Evolutionary conservation across 2,329 filamentous ascomycete species (phyloP).

Genomic region (Metarhizium album): DNA sequence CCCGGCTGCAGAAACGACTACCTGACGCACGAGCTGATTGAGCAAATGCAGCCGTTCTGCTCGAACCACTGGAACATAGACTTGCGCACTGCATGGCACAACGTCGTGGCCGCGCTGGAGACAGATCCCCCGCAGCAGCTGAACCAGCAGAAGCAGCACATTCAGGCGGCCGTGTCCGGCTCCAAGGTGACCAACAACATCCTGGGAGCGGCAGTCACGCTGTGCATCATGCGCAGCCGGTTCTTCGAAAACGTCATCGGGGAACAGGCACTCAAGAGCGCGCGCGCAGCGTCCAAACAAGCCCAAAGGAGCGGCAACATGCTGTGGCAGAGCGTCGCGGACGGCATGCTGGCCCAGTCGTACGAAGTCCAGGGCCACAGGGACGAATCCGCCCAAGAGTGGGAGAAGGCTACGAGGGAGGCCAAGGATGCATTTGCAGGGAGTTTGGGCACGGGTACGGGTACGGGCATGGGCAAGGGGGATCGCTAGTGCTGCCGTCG

Average conservation of each 20-base stretch:
- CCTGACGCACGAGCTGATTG: slow-evolving; percentile 49
- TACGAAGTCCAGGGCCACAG: slow-evolving; percentile 60
- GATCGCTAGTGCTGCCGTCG: slow-evolving; percentile 6
- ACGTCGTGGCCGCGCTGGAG: slow-evolving; percentile 59
- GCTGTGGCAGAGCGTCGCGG: slow-evolving; percentile 71
- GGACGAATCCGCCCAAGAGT: slow-evolving; percentile 29
- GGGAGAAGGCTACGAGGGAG: slow-evolving; percentile 30
- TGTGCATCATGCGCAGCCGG: slow-evolving; percentile 74
- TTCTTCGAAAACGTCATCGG: slow-evolving; percentile 78
- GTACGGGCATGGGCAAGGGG: slow-evolving; percentile 11
- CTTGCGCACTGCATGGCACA: slow-evolving; percentile 65
- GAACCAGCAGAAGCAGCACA: slow-evolving; percentile 66
- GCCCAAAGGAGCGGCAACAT: slow-evolving; percentile 60
- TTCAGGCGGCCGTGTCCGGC: slow-evolving; percentile 60
- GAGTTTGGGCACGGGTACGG: no score
- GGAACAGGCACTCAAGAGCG: slow-evolving; percentile 68
- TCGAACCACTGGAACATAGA: slow-evolving; percentile 59
- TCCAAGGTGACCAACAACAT: slow-evolving; percentile 62
- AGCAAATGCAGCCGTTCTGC: slow-evolving; percentile 58
- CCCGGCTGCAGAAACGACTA: slow-evolving; percentile 44
- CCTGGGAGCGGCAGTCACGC: slow-evolving; percentile 70
- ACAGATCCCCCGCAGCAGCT: slow-evolving; percentile 55
- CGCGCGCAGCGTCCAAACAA: slow-evolving; percentile 56
- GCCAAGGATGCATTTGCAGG: slow-evolving; percentile 31
- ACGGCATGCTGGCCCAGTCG: slow-evolving; percentile 66